Base-by-base conservation (phyloP, 345 rosid species). In the Trapa bicornis region DNA sequence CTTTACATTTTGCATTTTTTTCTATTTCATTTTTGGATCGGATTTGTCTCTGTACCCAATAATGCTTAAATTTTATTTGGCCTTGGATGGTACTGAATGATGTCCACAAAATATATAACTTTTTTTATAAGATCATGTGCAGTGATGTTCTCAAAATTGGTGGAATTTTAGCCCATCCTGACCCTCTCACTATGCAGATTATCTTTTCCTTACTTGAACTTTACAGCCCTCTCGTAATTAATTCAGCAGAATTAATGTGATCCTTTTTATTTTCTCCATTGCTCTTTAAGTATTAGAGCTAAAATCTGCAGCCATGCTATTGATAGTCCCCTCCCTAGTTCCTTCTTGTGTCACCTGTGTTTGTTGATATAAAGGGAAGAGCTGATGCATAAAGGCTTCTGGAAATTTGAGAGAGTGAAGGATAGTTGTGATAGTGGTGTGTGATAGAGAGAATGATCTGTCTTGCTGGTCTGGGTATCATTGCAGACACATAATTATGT, bases 21-120 rank as follows among this genome's bases (percentile, higher is more conserved):
- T 32, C 47, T 64, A 37, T 11, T 64, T 39, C 4, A n/a, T 38
- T 22, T 16, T 64, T 15, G 15, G 32, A 22, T 22, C 29, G 29
- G 47, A 2, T 64, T 64, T 33, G n/a, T 62, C 38, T 45, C 36
- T 16, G 13, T 53, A 22, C 52, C 56, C 29, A 37, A 57, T 16
- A 39, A 14, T 38, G 32, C 67, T 74, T 76, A 11, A 6, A 73
- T 54, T 67, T 75, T 65, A 7, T 15, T 50, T 50, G 56, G 29
- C 17, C 14, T 29, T 5, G 0, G 56, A n/a, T 47, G 16, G 16
- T 47, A 47, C 56, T 3, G 1, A 5, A 50, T 50, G 56, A 15
- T 17, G 3, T 50, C 22, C 14, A 14, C 56, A 50, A 7, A 22
- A 50, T 22, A 50, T 50, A 14, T 50, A 10, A 4, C 8, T 35